These are phyloP conservation scores for Apiospora phragmitis DNA, from an alignment of 2,329 filamentous ascomycete species.

Conservation along the genomic window DNA sequence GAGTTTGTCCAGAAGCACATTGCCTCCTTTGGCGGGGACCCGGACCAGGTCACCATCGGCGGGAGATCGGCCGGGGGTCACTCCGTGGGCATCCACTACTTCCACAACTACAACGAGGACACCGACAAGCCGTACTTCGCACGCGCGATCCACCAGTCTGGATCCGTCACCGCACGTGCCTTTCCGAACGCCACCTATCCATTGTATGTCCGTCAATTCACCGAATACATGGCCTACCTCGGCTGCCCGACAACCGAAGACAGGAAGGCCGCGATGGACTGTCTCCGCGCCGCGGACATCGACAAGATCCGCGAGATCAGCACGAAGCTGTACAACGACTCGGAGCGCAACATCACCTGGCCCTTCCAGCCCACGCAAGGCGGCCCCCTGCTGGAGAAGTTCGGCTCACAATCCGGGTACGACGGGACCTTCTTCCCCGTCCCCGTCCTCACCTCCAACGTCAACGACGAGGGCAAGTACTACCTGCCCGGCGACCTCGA, in stretches of 20 bases:
- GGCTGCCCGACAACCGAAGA: slow-evolving; percentile 29
- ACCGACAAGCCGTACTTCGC: slow-evolving; percentile 33
- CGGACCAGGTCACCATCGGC: slow-evolving; percentile 50
- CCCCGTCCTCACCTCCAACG: slow-evolving; percentile 38
- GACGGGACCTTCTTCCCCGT: slow-evolving; percentile 39
- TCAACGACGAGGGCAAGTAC: slow-evolving; percentile 37
- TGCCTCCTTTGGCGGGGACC: slow-evolving; percentile 51
- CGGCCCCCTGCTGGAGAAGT: slow-evolving; percentile 46
- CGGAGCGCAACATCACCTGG: slow-evolving; percentile 43
- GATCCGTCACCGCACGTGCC: slow-evolving; percentile 36
- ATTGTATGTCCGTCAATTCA: slow-evolving; percentile 33
- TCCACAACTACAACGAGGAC: slow-evolving; percentile 37
- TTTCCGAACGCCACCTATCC: slow-evolving; percentile 37
- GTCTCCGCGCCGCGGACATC: slow-evolving; percentile 38
- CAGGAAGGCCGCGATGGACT: slow-evolving; percentile 36
- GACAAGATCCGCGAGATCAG: slow-evolving; percentile 40
- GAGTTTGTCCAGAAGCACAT: slow-evolving; percentile 56
- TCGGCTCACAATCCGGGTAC: slow-evolving; percentile 41
- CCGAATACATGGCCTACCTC: slow-evolving; percentile 29
- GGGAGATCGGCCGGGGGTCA: slow-evolving; percentile 52
- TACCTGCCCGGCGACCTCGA: slow-evolving; percentile 33
- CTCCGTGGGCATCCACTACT: slow-evolving; percentile 39
- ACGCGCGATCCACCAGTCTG: slow-evolving; percentile 37
- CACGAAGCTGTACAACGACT: slow-evolving; percentile 37
- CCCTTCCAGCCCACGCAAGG: slow-evolving; percentile 49